Evolutionary conservation across 257 asterid species (phyloP), one percentile per base, ranked within the genome.

Genomic region (Hygrophila difformis): DNA sequence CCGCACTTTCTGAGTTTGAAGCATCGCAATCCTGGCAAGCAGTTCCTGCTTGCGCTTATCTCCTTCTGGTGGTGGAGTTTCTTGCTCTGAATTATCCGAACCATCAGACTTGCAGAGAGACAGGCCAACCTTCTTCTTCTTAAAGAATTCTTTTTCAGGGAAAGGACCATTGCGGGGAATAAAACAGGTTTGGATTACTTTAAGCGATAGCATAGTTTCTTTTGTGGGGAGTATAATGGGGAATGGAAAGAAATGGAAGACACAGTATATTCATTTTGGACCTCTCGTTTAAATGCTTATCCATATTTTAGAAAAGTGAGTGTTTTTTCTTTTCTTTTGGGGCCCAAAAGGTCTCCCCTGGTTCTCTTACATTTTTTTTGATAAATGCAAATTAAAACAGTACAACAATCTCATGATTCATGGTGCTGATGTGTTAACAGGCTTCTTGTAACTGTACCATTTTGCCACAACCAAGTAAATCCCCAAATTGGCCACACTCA

Each of bases 1-100:
- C 3, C 37, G 37, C 6, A 33, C 75, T 39, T 89, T 89, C 35
- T 85, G 92, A 14, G 98, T 44, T 55, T 85, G 94, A 68, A 89
- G 83, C 93, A 79, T 76, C 1, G 81, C 93, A 34, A 85, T 85
- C 36, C 59, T 67, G 16, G 74, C 98, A n/a, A 85, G 98, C 33
- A 89, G 75, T 17, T 89, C 96, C 63, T 89, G 98, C 55, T 74
- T 74, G 16, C 62, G 71, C 6, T 26, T 31, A 51, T 89, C 96
- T 23, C 88, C 37, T 5, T 10, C 37, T 2, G 37, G 37, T 7
- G 73, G 64, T 9, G 69, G 72, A 35, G 49, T 38, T 33, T 69
- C 71, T 61, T 81, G 49, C 49, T 74, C 65, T 16, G 86, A 62
- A 35, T 59, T 65, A 44, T 74, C 70, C 16, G 88, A 65, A 44